These are phyloP conservation scores for Rubroshorea leprosula DNA, from an alignment of 345 rosid genomes.

Conservation along the genomic window DNA sequence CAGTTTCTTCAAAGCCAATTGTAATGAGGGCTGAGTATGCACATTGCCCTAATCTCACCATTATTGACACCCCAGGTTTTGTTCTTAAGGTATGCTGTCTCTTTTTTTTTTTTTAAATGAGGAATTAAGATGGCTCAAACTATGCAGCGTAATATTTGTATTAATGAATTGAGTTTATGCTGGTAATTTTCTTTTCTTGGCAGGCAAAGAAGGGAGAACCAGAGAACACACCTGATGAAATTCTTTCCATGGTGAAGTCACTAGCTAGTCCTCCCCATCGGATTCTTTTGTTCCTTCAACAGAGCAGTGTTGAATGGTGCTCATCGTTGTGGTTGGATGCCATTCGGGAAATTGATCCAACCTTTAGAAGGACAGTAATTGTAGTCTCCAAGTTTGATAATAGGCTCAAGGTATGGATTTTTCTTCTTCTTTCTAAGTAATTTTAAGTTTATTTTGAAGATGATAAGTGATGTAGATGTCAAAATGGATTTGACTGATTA, in stretches of 20 bases:
- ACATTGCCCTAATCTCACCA: slow-evolving; percentile 91
- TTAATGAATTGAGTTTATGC: not conserved
- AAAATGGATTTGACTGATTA: not conserved
- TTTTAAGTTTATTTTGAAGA: not conserved
- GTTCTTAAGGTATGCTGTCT: slow-evolving; percentile 67
- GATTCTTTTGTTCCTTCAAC: slow-evolving; percentile 85
- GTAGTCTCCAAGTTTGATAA: slow-evolving; percentile 98
- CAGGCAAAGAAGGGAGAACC: slow-evolving; percentile 99
- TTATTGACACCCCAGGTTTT: slow-evolving; percentile 96
- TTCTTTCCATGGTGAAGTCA: slow-evolving; percentile 87
- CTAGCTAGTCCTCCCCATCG: slow-evolving; percentile 95
- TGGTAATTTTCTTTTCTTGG: slow-evolving; percentile 3
- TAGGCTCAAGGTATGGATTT: slow-evolving; percentile 72
- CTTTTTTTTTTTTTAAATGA: not conserved
- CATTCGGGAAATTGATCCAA: slow-evolving; percentile 87
- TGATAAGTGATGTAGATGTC: not conserved
- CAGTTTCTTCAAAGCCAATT: slow-evolving; percentile 91
- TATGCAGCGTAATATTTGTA: not conserved
- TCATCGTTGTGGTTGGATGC: slow-evolving; percentile 94
- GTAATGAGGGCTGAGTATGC: slow-evolving; percentile 99
- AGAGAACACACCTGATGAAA: slow-evolving; percentile 84
- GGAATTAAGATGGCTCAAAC: not conserved
- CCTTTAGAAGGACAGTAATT: slow-evolving; percentile 69
- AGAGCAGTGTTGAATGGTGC: slow-evolving; percentile 98
- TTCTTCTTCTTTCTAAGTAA: slow-evolving; percentile 2